Evolutionary conservation across 2,329 filamentous ascomycete species (phyloP).

Genomic region (Lasiodiplodia citricola): DNA sequence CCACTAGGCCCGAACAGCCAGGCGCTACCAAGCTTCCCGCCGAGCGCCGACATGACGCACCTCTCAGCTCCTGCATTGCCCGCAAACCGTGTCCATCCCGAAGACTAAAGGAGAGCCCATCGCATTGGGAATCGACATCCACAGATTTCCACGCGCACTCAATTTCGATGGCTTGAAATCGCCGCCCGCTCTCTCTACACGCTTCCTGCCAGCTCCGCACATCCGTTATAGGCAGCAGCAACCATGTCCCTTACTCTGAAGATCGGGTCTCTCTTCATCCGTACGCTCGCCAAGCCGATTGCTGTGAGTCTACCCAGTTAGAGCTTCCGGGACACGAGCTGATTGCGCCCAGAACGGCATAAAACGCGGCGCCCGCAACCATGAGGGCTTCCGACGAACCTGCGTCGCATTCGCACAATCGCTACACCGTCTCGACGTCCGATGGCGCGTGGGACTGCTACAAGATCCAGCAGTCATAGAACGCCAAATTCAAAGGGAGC

Average conservation of each 20-base stretch:
- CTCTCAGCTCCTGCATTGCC: constrained; percentile 6
- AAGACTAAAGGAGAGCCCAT: neutral
- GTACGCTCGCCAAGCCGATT: constrained; percentile 71
- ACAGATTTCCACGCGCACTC: neutral
- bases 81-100: neutral
- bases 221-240: neutral
- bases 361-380: constrained; percentile 70
- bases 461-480: constrained; percentile 65
- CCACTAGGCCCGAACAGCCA: constrained; percentile 21
- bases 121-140: neutral
- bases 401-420: constrained; percentile 68
- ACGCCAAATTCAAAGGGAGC: constrained; percentile 58
- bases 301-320: constrained; percentile 55
- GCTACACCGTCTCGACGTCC: constrained; percentile 71
- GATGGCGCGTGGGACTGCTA: constrained; percentile 67
- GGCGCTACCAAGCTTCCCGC: constrained; percentile 17
- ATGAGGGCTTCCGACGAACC: constrained; percentile 67
- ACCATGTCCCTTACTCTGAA: constrained; percentile 70
- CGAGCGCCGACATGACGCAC: constrained; percentile 21
- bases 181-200: neutral
- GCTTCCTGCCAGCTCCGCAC: neutral
- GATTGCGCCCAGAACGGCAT: constrained; percentile 62
- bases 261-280: constrained; percentile 67
- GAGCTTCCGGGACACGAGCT: neutral
- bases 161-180: neutral